These are phyloP conservation scores for Syzygium aromaticum DNA, from an alignment of 345 rosid species.

Conservation along the genomic window DNA sequence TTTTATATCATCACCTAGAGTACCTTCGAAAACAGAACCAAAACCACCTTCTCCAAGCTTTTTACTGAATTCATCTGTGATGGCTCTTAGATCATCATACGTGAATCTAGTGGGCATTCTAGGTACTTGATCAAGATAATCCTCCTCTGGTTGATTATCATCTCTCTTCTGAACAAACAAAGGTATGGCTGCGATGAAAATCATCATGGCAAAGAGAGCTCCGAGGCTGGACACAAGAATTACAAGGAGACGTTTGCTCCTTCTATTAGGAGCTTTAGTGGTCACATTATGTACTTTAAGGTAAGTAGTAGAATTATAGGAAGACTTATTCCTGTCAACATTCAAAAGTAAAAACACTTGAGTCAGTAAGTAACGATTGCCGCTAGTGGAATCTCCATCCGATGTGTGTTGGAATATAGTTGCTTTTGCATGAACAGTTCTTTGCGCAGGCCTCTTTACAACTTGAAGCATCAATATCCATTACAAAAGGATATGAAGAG, in stretches of 20 bases:
- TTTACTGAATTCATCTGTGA: conserved; percentile 1
- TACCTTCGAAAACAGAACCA: conserved; percentile 13
- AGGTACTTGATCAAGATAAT: not conserved
- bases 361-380: not conserved
- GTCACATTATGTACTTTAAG: not conserved
- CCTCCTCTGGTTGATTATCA: not conserved
- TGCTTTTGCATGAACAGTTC: conserved; percentile 14
- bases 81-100: not conserved
- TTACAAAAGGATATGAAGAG: not conserved
- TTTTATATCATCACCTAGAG: conserved; percentile 1
- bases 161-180: not conserved
- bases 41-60: conserved; percentile 13
- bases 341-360: not conserved
- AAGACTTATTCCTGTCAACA: not conserved
- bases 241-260: not conserved
- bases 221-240: not conserved
- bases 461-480: not conserved
- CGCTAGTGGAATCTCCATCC: not conserved
- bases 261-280: no score
- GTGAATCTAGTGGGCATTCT: not conserved
- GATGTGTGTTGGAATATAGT: not conserved
- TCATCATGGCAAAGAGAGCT: not conserved
- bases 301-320: not conserved
- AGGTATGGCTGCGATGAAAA: not conserved
- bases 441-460: conserved; percentile 6